These are phyloP conservation scores for Pichia phayaonensis DNA, from an alignment of 805 yeast species.

Conservation along the genomic window DNA sequence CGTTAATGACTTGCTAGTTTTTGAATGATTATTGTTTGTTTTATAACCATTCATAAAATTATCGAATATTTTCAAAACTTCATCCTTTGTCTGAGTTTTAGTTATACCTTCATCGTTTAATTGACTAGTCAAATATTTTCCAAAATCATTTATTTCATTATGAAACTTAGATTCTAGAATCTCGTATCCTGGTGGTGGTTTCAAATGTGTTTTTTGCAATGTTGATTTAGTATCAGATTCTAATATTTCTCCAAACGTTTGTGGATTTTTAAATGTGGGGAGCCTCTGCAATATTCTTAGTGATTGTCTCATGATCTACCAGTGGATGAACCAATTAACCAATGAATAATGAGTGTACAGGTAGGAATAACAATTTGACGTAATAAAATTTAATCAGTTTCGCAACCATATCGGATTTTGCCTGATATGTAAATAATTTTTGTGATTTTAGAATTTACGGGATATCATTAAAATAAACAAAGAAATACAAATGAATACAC, in stretches of 20 bases:
- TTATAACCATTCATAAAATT: neutral
- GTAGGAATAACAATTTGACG: no score
- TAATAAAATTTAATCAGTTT: no score
- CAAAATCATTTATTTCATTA: constrained; percentile 15
- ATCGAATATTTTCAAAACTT: constrained; percentile 8
- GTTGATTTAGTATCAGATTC: neutral
- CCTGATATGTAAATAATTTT: neutral
- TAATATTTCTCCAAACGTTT: constrained; percentile 13
- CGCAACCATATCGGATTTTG: neutral
- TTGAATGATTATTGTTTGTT: neutral
- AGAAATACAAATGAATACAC: neutral
- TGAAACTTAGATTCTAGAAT: constrained; percentile 16
- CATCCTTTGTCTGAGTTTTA: neutral
- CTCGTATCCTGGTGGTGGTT: constrained; percentile 20
- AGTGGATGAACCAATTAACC: no score
- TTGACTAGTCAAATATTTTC: constrained; percentile 2
- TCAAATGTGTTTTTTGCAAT: neutral
- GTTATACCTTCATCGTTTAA: neutral
- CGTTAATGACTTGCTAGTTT: neutral
- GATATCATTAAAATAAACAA: neutral
- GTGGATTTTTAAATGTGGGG: neutral
- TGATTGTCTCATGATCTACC: neutral
- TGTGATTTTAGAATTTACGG: neutral
- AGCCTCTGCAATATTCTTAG: neutral
- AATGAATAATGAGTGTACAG: no score